A percentile compares a stretch with the other conserved stretches of the same genome.
Evolutionary conservation across 2,329 filamentous ascomycete species (phyloP).

Genomic region (Penicillium sp.): DNA sequence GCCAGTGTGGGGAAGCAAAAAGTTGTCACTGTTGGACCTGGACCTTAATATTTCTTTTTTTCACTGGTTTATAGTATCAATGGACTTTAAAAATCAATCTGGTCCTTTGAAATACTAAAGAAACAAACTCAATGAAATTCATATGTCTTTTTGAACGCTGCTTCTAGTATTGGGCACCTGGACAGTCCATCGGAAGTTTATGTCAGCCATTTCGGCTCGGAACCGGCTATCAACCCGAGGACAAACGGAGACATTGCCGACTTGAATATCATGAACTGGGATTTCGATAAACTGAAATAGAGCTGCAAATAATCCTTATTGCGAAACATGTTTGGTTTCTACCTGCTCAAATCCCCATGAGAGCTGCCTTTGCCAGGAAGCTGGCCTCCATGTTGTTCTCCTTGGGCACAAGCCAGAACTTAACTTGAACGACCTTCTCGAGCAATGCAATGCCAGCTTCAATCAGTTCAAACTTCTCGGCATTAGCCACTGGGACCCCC

Average conservation of each 20-base stretch:
- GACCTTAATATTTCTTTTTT: background rate
- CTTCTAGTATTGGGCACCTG: background rate
- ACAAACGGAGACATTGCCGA: background rate
- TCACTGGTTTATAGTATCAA: background rate
- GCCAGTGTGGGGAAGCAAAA: slow-evolving; percentile 24
- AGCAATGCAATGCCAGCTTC: slow-evolving; percentile 19
- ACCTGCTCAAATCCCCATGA: background rate
- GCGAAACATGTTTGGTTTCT: background rate
- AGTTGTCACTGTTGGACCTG: background rate
- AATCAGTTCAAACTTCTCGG: slow-evolving; percentile 22
- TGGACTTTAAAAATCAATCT: background rate
- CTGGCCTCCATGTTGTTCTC: slow-evolving; percentile 18
- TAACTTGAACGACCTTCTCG: slow-evolving; percentile 19
- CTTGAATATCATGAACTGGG: background rate
- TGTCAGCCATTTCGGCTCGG: slow-evolving; percentile 6
- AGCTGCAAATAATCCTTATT: background rate
- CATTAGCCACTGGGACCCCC: slow-evolving; percentile 26
- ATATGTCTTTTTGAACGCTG: no score
- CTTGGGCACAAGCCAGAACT: slow-evolving; percentile 30
- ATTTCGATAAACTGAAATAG: background rate
- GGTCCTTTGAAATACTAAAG: background rate
- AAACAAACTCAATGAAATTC: no score
- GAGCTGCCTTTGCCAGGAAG: background rate
- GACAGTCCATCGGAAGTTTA: background rate
- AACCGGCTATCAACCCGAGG: background rate